Percentiles rank a stretch among this genome's conserved stretches.
These are phyloP conservation scores for Deinandra increscens DNA, from an alignment of 129 eudicot genomes.

Conservation along the genomic window DNA sequence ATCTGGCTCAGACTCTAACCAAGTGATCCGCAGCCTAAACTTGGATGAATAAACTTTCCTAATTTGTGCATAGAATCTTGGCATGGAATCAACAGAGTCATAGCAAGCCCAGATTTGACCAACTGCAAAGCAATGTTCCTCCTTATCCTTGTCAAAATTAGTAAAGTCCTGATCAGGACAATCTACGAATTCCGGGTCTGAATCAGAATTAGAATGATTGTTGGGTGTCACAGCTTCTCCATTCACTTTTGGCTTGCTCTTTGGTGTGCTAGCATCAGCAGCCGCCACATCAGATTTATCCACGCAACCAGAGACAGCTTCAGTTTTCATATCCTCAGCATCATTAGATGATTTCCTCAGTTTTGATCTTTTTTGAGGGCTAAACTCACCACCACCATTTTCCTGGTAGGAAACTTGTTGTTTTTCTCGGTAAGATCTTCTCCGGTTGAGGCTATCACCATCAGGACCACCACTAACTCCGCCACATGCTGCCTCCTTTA, in stretches of 20 bases:
- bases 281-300: not conserved
- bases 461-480: not conserved
- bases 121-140: slow-evolving; percentile 51
- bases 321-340: slow-evolving; percentile 25
- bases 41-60: slow-evolving; percentile 36
- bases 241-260: slow-evolving; percentile 11
- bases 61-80: slow-evolving; percentile 72
- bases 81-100: slow-evolving; percentile 71
- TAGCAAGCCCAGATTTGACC: slow-evolving; percentile 86
- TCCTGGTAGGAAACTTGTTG: slow-evolving; percentile 55
- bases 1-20: slow-evolving; percentile 69
- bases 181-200: slow-evolving; percentile 29
- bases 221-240: slow-evolving; percentile 11
- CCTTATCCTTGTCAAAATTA: slow-evolving; percentile 60
- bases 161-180: slow-evolving; percentile 64
- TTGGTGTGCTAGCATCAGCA: slow-evolving; percentile 24
- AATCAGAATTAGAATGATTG: slow-evolving; percentile 15
- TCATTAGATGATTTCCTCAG: slow-evolving; percentile 25
- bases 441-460: not conserved
- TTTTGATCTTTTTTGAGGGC: slow-evolving; percentile 44
- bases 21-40: slow-evolving; percentile 53
- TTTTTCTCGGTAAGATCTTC: slow-evolving; percentile 48
- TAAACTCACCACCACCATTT: slow-evolving; percentile 28
- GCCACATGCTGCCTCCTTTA: not conserved
- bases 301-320: not conserved